Conservation (phyloP, 116 monocot genomes). For the Thalassia testudinum region DNA sequence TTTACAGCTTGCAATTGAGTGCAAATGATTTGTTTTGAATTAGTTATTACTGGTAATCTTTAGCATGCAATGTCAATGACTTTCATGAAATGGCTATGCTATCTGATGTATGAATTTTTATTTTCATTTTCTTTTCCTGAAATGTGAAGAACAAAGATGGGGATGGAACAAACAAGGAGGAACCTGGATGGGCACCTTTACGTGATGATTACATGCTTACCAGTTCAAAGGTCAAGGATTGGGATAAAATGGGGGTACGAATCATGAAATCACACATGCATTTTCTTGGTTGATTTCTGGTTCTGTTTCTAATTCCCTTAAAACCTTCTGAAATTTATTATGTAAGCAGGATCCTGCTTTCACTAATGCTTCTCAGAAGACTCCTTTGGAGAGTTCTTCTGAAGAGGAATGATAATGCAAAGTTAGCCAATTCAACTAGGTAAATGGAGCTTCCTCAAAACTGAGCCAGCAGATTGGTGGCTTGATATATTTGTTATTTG, state of each 20-base stretch:
- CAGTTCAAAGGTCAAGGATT: constrained; percentile 64
- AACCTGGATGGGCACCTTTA: constrained; percentile 69
- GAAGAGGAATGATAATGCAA: constrained; percentile 8
- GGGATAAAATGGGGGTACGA: constrained; percentile 62
- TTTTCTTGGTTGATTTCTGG: background rate
- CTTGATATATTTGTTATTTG: no score
- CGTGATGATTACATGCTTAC: constrained; percentile 63
- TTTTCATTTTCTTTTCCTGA: no score
- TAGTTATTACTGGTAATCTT: no score
- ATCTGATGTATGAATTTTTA: no score
- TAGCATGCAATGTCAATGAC: no score
- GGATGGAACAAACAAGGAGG: constrained; percentile 14
- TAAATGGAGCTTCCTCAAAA: no score
- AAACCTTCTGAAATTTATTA: background rate
- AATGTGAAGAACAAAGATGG: background rate
- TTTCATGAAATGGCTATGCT: no score
- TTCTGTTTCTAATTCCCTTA: background rate
- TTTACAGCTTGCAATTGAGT: no score
- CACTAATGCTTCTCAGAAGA: background rate
- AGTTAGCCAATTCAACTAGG: no score
- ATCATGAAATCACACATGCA: background rate
- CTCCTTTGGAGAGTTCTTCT: constrained; percentile 6
- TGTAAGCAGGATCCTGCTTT: background rate
- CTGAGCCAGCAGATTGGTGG: no score
- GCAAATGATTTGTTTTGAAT: no score